Evolutionary conservation across 2,329 filamentous ascomycete genomes (phyloP), one percentile per base, ranked within the genome.

Genomic region (Phoma sp.): DNA sequence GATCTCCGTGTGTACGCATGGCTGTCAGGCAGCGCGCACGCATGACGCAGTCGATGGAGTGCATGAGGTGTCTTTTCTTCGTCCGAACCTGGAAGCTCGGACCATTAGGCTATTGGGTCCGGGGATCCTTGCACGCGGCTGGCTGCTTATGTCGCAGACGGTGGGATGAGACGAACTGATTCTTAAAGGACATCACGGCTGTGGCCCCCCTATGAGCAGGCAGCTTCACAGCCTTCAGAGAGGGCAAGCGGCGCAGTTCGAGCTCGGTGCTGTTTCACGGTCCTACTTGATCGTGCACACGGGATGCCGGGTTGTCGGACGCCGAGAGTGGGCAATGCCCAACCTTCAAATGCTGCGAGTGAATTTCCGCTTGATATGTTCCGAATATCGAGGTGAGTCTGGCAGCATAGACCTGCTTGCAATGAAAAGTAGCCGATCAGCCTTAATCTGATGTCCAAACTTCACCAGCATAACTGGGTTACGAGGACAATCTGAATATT

Each of bases 41-140:
- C 21, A 43, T 48, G 51, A 54, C 39, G 39, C 33, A 26, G 25
- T 54, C 14, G 36, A 37, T 37, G 34, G 30, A 25, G 33, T 11
- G 42, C 40, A 34, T 18, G 33, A 23, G 36, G 25, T 30, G 29
- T 37, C n/a, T n/a, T 32, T 47, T 43, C 37, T 38, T 20, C 26
- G 32, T 30, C 37, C 29, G 38, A 42, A 37, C 43, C 37, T 15
- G 17, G 36, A 14, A 18, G 42, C 45, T 36, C 39, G 46, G 45
- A 18, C 45, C 51, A 40, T 6, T n/a, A 33, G 10, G 39, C 51
- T 49, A 39, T 49, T 40, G 45, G 45, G 45, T 21, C 45, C 51
- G 29, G 51, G 51, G 45, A 7, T 36, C 51, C 45, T 37, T 43
- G 51, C 14, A 40, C 25, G 39, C 46, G 45, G 45, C 45, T 49